phyloP scores from a whole-genome alignment of 2,329 filamentous ascomycete genomes.

The Septoria petroselini region DNA sequence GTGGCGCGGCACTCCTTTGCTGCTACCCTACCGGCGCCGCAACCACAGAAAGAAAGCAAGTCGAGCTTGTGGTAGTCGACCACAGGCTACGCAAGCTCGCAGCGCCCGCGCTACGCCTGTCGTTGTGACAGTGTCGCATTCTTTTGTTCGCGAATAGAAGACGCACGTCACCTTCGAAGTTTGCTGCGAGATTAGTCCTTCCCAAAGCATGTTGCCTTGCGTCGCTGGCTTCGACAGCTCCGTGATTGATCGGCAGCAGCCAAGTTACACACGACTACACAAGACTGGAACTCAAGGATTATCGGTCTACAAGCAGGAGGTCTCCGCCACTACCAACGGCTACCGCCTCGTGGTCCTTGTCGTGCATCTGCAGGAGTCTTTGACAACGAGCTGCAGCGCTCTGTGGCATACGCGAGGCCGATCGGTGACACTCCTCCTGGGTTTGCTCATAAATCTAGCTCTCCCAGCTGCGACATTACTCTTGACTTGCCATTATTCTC shows the following conservation, averaged over 20 bases:
- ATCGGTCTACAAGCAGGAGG: constrained; percentile 16
- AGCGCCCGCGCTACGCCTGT: no score
- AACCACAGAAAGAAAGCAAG: constrained; percentile 3
- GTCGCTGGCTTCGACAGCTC: constrained; percentile 4
- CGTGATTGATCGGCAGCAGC: constrained; percentile 1
- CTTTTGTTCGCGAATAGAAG: not conserved
- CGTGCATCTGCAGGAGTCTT: constrained; percentile 17
- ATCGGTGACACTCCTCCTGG: constrained; percentile 10
- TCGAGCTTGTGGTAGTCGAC: not conserved
- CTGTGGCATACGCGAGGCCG: constrained; percentile 17
- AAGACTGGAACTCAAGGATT: constrained; percentile 17
- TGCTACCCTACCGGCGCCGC: not conserved
- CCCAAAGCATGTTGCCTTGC: constrained; percentile 15
- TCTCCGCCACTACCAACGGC: constrained; percentile 16
- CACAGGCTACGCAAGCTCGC: not conserved
- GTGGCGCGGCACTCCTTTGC: not conserved
- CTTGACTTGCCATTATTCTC: no score
- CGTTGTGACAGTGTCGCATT: no score
- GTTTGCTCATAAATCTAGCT: constrained; percentile 19
- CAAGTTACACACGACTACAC: constrained; percentile 13
- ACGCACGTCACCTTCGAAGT: not conserved
- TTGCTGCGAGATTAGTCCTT: constrained; percentile 11
- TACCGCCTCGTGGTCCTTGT: constrained; percentile 19
- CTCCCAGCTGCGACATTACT: not conserved
- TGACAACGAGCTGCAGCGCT: constrained; percentile 9